Percentiles rank a stretch among this genome's conserved stretches.
phyloP scores from a whole-genome alignment of 176 grass and related monocot species.

The Phoenix roebelenii region DNA sequence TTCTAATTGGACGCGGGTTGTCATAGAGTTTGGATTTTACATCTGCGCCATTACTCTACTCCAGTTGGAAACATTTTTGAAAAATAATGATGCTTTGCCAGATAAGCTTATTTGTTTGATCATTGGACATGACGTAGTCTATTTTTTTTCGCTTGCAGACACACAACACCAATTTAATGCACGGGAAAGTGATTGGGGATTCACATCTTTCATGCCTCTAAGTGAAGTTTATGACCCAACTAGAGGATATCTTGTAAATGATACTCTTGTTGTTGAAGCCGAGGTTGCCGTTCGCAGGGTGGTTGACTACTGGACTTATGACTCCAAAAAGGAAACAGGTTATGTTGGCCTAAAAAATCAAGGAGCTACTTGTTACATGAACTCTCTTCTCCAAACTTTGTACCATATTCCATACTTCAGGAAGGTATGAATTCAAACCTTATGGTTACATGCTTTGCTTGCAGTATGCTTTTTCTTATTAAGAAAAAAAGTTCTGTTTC shows the following conservation, averaged over 20 bases:
- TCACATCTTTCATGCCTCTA: slow-evolving; percentile 92
- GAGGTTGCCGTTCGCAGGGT: slow-evolving; percentile 69
- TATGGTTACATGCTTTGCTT: slow-evolving; percentile 5
- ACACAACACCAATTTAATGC: slow-evolving; percentile 90
- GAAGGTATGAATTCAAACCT: slow-evolving; percentile 38
- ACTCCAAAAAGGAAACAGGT: slow-evolving; percentile 93
- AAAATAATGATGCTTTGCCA: too few relatives aligned
- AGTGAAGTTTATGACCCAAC: slow-evolving; percentile 71
- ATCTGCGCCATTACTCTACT: too few relatives aligned
- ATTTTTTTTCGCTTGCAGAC: slow-evolving; percentile 36
- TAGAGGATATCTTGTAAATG: slow-evolving; percentile 74
- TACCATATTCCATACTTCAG: slow-evolving; percentile 94
- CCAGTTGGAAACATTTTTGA: too few relatives aligned
- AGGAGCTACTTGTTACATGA: slow-evolving; percentile 96
- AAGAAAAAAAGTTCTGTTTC: too few relatives aligned
- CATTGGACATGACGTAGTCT: neutral
- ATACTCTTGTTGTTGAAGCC: slow-evolving; percentile 75
- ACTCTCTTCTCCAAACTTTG: slow-evolving; percentile 88
- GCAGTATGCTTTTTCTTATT: too few relatives aligned
- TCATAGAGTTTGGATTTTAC: too few relatives aligned
- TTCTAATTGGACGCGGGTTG: too few relatives aligned
- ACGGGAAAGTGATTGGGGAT: slow-evolving; percentile 89
- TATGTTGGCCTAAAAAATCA: slow-evolving; percentile 91
- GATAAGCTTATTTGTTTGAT: neutral
- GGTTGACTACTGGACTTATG: slow-evolving; percentile 79